Evolutionary conservation across 2,329 filamentous ascomycete genomes (phyloP), one percentile per base, ranked within the genome.

Genomic region (Ophiocordyceps sinensis): DNA sequence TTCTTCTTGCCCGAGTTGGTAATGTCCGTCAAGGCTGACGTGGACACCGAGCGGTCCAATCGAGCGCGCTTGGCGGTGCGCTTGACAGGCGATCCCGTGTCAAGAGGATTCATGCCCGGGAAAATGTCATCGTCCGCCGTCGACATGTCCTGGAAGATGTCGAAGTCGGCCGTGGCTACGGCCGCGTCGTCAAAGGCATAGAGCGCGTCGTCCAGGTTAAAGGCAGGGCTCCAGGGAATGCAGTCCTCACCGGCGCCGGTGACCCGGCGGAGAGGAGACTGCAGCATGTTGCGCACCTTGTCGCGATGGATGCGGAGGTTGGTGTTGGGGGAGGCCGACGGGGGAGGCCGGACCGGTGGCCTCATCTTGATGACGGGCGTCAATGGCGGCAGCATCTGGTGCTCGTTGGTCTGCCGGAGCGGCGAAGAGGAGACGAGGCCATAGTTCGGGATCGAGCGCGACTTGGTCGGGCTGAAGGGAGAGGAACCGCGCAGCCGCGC

Each of bases 261-360:
- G 38, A 76, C 71, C 14, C 65, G 61, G 26, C 65, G 61, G 39
- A 76, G 67, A 4, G 86, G 86, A 5, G 85, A 91, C 43, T 85
- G 84, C 36, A 94, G 76, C 67, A 94, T 77, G 49, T 84, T 70
- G 50, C 77, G 76, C 40, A 96, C 85, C 49, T 78, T 81, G 53
- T 89, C 80, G 41, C 89, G 83, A 56, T 96, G 91, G 49, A 91
- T 79, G 43, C 82, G 79, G 17, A 96, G 71, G 54, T 94, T 94
- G 10, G 89, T 95, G 56, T 91, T 93, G 2, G 91, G 89, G 13
- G 89, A 96, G 15, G 85, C 81, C 1, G 89, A 94, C 41, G 84
- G 84, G 23, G 73, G 74, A 8, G 65, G 61, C 5, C 51, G 53
- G 2, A 50, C 49, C 2, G 73, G 71, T 19, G 71, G 66, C 64